Conservation (phyloP, 768 basidiomycete genomes). For the Dendrothele bispora region DNA sequence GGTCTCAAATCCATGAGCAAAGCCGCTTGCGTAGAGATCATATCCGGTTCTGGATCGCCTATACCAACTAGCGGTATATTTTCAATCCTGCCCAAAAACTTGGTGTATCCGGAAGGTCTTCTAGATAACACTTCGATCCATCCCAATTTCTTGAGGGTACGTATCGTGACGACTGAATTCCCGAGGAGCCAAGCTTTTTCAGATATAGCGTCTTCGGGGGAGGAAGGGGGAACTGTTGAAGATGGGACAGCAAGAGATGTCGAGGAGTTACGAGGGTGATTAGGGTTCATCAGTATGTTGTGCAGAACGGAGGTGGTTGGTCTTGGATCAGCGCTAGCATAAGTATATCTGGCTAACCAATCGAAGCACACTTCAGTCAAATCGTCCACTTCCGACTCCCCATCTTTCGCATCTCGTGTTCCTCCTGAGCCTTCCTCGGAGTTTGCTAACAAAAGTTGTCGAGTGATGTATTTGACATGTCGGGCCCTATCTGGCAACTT, state of each 20-base stretch:
- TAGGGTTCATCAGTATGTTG: slow-evolving; percentile 73
- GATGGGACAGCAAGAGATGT: slow-evolving; percentile 2
- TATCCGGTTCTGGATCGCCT: slow-evolving; percentile 83
- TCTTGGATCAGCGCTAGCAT: slow-evolving; percentile 89
- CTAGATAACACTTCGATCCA: slow-evolving; percentile 89
- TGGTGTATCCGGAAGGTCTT: slow-evolving; percentile 86
- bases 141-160: slow-evolving; percentile 66
- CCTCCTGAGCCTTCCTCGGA: too few relatives aligned
- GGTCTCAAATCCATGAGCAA: slow-evolving; percentile 67
- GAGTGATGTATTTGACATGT: slow-evolving; percentile 83
- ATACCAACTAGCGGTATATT: slow-evolving; percentile 85
- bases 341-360: slow-evolving; percentile 94
- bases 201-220: slow-evolving; percentile 38
- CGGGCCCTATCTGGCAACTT: slow-evolving; percentile 77
- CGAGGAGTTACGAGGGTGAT: background rate
- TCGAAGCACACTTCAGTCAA: slow-evolving; percentile 97
- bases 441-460: slow-evolving; percentile 84
- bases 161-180: slow-evolving; percentile 81
- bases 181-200: slow-evolving; percentile 88
- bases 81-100: slow-evolving; percentile 82
- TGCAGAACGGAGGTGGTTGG: slow-evolving; percentile 78
- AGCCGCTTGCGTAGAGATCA: slow-evolving; percentile 68
- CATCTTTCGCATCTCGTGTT: too few relatives aligned
- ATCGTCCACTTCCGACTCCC: slow-evolving; percentile 72
- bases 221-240: too few relatives aligned